phyloP scores from a whole-genome alignment of 306 rosid species.

The Alnus glutinosa region DNA sequence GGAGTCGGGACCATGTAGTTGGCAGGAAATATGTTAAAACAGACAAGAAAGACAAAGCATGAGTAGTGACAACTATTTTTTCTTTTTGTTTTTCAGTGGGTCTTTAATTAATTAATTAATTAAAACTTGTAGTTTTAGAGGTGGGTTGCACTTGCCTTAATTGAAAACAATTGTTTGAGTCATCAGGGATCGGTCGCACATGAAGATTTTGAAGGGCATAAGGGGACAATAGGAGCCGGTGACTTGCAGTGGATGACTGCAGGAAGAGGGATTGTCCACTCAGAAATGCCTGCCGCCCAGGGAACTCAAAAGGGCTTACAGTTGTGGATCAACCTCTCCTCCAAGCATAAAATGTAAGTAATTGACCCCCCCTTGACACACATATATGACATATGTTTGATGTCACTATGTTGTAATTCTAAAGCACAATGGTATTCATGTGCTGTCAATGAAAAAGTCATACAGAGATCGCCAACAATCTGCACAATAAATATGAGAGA shows the following conservation, averaged over 20 bases:
- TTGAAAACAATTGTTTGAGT: slow-evolving; percentile 15
- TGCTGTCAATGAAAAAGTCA: too few species aligned
- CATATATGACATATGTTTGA: slow-evolving; percentile 30
- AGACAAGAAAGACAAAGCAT: not conserved
- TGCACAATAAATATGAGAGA: too few species aligned
- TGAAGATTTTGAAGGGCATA: slow-evolving; percentile 96
- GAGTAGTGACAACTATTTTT: slow-evolving; percentile 11
- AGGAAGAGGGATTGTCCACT: slow-evolving; percentile 93
- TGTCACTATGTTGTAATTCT: slow-evolving; percentile 19
- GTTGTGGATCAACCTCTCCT: slow-evolving; percentile 89
- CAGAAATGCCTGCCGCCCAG: slow-evolving; percentile 89
- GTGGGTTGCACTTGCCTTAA: slow-evolving; percentile 3
- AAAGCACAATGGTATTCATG: not conserved
- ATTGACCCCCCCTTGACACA: not conserved
- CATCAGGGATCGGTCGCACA: slow-evolving; percentile 76
- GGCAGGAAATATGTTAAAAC: slow-evolving; percentile 6
- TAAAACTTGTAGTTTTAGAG: not conserved
- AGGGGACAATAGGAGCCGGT: slow-evolving; percentile 85
- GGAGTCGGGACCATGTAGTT: not conserved
- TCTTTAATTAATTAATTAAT: not conserved
- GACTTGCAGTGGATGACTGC: slow-evolving; percentile 99
- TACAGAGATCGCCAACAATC: too few species aligned
- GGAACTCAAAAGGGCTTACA: slow-evolving; percentile 91
- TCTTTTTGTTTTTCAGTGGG: not conserved
- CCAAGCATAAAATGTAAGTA: slow-evolving; percentile 77